Evolutionary conservation across 202 grass and related monocot genomes (phyloP).

Genomic region (Zoysia matrella): DNA sequence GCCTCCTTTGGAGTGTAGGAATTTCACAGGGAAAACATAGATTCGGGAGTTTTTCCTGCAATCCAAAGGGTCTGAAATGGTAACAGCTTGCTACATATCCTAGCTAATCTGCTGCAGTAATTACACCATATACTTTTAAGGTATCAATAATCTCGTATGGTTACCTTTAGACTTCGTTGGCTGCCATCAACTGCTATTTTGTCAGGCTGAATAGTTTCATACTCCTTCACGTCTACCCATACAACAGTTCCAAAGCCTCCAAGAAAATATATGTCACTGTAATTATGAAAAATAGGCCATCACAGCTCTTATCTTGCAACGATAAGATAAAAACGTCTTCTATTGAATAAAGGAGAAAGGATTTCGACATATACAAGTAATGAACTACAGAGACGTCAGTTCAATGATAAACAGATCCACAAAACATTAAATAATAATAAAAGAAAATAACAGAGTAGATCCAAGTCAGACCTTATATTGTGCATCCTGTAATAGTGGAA

Average conservation of each 20-base stretch:
- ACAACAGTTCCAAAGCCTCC: slow-evolving; percentile 91
- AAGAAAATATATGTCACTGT: slow-evolving; percentile 81
- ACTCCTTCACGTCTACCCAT: slow-evolving; percentile 80
- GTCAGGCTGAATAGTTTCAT: slow-evolving; percentile 71
- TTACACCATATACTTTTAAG: slow-evolving; percentile 24
- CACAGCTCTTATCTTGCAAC: slow-evolving; percentile 21
- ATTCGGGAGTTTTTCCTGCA: no score
- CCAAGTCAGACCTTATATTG: slow-evolving; percentile 64
- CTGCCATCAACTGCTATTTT: slow-evolving; percentile 80
- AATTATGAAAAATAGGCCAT: slow-evolving; percentile 32
- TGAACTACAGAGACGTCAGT: neutral
- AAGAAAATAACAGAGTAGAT: slow-evolving; percentile 17
- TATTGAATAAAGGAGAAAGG: neutral
- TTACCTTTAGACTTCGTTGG: slow-evolving; percentile 75
- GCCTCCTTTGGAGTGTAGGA: no score
- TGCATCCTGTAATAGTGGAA: slow-evolving; percentile 90
- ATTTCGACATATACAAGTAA: neutral
- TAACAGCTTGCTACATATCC: neutral
- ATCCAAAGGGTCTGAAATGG: no score
- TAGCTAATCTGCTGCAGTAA: neutral
- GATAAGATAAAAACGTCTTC: neutral
- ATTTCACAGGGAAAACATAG: no score
- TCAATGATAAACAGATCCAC: slow-evolving; percentile 16
- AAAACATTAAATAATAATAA: slow-evolving; percentile 11
- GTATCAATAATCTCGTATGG: slow-evolving; percentile 12